Evolutionary conservation across 352 stramenopile species (phyloP).

Genomic region (Globisporangium rhizosaccharum): DNA sequence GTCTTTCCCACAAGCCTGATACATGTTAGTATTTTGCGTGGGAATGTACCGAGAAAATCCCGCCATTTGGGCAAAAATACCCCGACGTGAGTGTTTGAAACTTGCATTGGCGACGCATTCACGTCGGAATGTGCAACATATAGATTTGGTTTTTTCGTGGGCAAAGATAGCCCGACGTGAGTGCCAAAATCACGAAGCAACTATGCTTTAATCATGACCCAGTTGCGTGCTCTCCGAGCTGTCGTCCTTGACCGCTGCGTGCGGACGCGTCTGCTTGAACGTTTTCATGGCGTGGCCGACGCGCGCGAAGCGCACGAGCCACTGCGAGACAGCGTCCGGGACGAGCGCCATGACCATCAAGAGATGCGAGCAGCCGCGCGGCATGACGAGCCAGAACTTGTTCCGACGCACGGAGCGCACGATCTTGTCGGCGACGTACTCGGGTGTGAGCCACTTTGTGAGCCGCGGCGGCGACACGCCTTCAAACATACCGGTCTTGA

Average conservation of each 20-base stretch:
- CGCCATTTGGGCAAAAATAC: too few species aligned
- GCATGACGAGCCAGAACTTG: slow-evolving; percentile 35
- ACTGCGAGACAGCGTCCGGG: slow-evolving; percentile 34
- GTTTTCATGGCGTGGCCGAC: slow-evolving; percentile 35
- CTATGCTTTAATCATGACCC: too few species aligned
- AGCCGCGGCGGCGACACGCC: slow-evolving; percentile 34
- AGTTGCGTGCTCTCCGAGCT: neutral
- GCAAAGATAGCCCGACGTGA: neutral
- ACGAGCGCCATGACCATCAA: slow-evolving; percentile 29
- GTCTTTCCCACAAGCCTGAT: too few species aligned
- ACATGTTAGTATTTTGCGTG: too few species aligned
- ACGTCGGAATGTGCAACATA: too few species aligned
- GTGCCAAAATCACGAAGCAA: too few species aligned
- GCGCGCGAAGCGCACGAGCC: slow-evolving; percentile 30
- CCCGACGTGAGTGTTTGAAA: too few species aligned
- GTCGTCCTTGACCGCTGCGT: slow-evolving; percentile 22
- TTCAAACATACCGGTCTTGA: slow-evolving; percentile 65
- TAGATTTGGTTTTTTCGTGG: neutral
- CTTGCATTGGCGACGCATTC: too few species aligned
- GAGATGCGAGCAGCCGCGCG: slow-evolving; percentile 21
- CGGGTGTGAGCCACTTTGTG: slow-evolving; percentile 35
- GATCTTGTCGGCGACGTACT: slow-evolving; percentile 37
- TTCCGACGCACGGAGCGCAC: slow-evolving; percentile 43
- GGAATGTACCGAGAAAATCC: too few species aligned
- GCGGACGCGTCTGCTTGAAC: slow-evolving; percentile 43